Evolutionary conservation across 805 yeast species (phyloP).

Genomic region (Candida oleophila): DNA sequence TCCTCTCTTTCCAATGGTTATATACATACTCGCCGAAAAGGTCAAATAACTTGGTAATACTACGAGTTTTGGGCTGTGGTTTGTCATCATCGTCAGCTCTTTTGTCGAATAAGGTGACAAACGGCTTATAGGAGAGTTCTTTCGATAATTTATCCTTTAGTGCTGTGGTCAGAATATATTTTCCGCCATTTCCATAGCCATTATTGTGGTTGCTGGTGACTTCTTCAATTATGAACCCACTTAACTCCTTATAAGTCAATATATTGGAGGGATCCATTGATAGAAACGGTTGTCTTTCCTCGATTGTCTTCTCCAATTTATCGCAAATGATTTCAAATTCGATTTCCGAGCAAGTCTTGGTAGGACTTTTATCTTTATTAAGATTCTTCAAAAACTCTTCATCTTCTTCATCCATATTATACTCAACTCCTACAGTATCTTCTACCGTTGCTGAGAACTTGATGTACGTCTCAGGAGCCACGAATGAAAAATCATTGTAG

Average conservation of each 20-base stretch:
- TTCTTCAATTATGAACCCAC: slow-evolving; percentile 44
- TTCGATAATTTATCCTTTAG: slow-evolving; percentile 58
- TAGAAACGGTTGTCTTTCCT: slow-evolving; percentile 84
- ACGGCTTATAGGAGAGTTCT: slow-evolving; percentile 54
- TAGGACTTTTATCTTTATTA: slow-evolving; percentile 15
- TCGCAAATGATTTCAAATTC: slow-evolving; percentile 83
- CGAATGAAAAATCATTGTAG: slow-evolving; percentile 61
- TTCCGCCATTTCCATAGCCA: slow-evolving; percentile 26
- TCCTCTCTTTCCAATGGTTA: slow-evolving; percentile 77
- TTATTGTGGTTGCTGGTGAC: slow-evolving; percentile 18
- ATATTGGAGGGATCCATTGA: slow-evolving; percentile 82
- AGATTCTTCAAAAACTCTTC: slow-evolving; percentile 53
- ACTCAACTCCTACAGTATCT: slow-evolving; percentile 82
- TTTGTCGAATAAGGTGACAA: slow-evolving; percentile 59
- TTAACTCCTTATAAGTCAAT: slow-evolving; percentile 66
- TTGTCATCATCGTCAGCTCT: slow-evolving; percentile 20
- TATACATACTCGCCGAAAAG: slow-evolving; percentile 68
- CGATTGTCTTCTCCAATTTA: slow-evolving; percentile 69
- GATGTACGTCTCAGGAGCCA: slow-evolving; percentile 75
- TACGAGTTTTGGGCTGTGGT: slow-evolving; percentile 29
- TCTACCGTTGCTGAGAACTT: slow-evolving; percentile 95
- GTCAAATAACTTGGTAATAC: slow-evolving; percentile 49
- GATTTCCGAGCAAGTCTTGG: slow-evolving; percentile 58
- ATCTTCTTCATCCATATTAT: slow-evolving; percentile 89
- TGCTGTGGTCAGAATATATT: slow-evolving; percentile 50